Evolutionary conservation across 129 eudicot species (phyloP).

Genomic region (Centaurea solstitialis): DNA sequence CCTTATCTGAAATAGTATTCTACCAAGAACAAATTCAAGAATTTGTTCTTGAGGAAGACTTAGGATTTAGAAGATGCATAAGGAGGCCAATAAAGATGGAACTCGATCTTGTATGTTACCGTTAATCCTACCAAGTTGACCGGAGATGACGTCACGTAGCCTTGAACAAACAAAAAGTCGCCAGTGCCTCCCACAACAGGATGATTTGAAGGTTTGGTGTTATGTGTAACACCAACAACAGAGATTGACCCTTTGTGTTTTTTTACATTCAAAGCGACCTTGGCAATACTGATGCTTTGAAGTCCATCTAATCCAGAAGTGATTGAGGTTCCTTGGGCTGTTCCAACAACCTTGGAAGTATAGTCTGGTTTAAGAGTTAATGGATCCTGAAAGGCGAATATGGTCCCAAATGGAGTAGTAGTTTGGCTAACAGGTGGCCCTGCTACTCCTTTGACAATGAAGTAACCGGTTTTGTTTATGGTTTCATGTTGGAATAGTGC

Average conservation of each 20-base stretch:
- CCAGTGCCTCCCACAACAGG: slow-evolving; percentile 69
- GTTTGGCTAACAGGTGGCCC: slow-evolving; percentile 47
- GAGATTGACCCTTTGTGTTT: slow-evolving; percentile 53
- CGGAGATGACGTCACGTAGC: slow-evolving; percentile 57
- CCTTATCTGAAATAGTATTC: not conserved
- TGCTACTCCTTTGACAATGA: slow-evolving; percentile 43
- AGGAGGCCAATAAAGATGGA: slow-evolving; percentile 65
- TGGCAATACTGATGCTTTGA: slow-evolving; percentile 41
- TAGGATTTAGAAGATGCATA: slow-evolving; percentile 38
- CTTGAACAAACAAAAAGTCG: slow-evolving; percentile 62
- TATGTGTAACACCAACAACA: slow-evolving; percentile 43
- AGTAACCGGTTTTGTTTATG: slow-evolving; percentile 48
- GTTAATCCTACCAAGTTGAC: slow-evolving; percentile 40
- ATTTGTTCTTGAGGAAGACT: slow-evolving; percentile 6
- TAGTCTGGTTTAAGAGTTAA: slow-evolving; percentile 40
- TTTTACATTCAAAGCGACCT: slow-evolving; percentile 37
- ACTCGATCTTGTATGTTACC: slow-evolving; percentile 48
- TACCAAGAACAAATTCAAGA: slow-evolving; percentile 8
- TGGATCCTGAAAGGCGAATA: slow-evolving; percentile 52
- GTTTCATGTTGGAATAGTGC: slow-evolving; percentile 59
- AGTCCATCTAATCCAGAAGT: slow-evolving; percentile 61
- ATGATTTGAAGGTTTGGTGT: slow-evolving; percentile 47
- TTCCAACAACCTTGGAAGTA: slow-evolving; percentile 45
- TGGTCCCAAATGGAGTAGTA: slow-evolving; percentile 55
- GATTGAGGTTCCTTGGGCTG: slow-evolving; percentile 43